Conservation (phyloP, 2,329 filamentous ascomycete genomes). For the Aspergillus calidoustus region DNA sequence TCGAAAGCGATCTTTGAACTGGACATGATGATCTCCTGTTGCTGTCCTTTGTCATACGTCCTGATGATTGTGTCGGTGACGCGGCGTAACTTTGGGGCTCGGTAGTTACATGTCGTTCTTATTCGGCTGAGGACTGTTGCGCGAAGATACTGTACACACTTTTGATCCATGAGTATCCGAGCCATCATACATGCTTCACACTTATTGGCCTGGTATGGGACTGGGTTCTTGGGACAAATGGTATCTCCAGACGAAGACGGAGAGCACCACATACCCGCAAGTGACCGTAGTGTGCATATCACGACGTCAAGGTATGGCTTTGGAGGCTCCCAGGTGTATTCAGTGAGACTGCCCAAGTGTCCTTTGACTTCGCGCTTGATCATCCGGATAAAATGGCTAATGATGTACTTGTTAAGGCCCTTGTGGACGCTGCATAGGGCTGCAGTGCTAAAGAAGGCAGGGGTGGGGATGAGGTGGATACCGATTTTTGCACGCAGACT, state of each 20-base stretch:
- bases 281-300: slow-evolving; percentile 25
- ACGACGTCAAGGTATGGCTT: slow-evolving; percentile 20
- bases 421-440: slow-evolving; percentile 30
- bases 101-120: slow-evolving; percentile 27
- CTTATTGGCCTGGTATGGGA: slow-evolving; percentile 35
- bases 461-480: slow-evolving; percentile 24
- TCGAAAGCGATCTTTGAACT: slow-evolving; percentile 16
- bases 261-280: slow-evolving; percentile 41
- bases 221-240: slow-evolving; percentile 18
- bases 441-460: slow-evolving; percentile 21
- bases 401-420: slow-evolving; percentile 30
- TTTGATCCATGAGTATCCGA: slow-evolving; percentile 32
- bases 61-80: slow-evolving; percentile 37
- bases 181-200: slow-evolving; percentile 47
- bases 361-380: slow-evolving; percentile 31
- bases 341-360: slow-evolving; percentile 27
- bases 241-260: slow-evolving; percentile 1
- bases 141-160: slow-evolving; percentile 36
- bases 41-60: slow-evolving; percentile 18
- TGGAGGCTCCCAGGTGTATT: slow-evolving; percentile 22
- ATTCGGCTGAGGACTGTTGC: slow-evolving; percentile 37
- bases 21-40: slow-evolving; percentile 4
- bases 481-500: slow-evolving; percentile 17
- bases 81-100: slow-evolving; percentile 30
- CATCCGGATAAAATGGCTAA: slow-evolving; percentile 25